A percentile compares a stretch with the other conserved stretches of the same genome.
phyloP scores from a whole-genome alignment of 1,139 yeast species.

The Nadsonia starkeyi-henricii region DNA sequence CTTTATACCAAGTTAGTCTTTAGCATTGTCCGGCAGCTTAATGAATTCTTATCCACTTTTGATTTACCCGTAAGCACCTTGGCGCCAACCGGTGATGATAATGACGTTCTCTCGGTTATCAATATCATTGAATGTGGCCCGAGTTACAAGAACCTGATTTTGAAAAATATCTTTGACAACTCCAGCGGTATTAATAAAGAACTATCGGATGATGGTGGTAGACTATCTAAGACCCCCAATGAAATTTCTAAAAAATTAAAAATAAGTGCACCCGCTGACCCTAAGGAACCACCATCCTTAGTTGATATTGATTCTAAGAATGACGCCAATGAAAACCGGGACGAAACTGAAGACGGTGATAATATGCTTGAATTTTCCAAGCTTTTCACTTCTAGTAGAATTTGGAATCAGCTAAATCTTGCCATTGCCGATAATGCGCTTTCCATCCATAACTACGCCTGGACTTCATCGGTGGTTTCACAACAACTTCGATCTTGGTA shows the following conservation, averaged over 20 bases:
- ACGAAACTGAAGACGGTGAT: slow-evolving; percentile 5
- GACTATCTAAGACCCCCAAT: slow-evolving; percentile 20
- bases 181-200: slow-evolving; percentile 25
- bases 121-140: slow-evolving; percentile 19
- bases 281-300: too few species aligned
- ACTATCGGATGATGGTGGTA: slow-evolving; percentile 25
- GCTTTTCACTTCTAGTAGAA: slow-evolving; percentile 12
- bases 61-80: slow-evolving; percentile 14
- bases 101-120: slow-evolving; percentile 18
- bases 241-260: slow-evolving; percentile 1
- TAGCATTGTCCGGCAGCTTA: slow-evolving; percentile 18
- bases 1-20: slow-evolving; percentile 17
- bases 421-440: slow-evolving; percentile 14
- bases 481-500: slow-evolving; percentile 19
- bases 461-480: slow-evolving; percentile 20
- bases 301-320: not conserved
- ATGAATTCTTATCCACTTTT: slow-evolving; percentile 16
- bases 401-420: slow-evolving; percentile 20
- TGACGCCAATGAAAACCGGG: not conserved
- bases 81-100: slow-evolving; percentile 10
- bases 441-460: slow-evolving; percentile 11
- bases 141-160: slow-evolving; percentile 15
- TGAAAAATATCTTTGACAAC: slow-evolving; percentile 26
- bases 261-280: not conserved
- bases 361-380: slow-evolving; percentile 7